Conservation (phyloP, 768 basidiomycete species). For the Sporobolomyces pararoseus region DNA sequence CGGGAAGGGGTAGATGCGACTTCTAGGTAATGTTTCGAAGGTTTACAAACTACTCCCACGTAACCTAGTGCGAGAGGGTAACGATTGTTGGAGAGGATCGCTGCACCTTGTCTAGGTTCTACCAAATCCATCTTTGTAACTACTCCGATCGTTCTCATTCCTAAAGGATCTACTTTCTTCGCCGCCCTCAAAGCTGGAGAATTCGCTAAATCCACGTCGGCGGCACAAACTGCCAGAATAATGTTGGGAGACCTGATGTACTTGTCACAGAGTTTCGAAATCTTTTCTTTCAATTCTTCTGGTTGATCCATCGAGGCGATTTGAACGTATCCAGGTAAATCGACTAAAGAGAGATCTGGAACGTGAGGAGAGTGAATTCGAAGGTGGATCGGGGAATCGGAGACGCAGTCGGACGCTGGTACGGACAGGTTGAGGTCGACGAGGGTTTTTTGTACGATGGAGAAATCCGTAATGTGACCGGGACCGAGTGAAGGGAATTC, state of each 20-base stretch:
- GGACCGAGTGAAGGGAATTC: slow-evolving; percentile 83
- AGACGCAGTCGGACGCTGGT: slow-evolving; percentile 81
- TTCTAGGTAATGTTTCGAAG: slow-evolving; percentile 47
- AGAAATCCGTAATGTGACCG: slow-evolving; percentile 84
- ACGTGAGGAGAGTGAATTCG: slow-evolving; percentile 93
- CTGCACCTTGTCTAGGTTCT: slow-evolving; percentile 71
- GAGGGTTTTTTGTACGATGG: slow-evolving; percentile 84
- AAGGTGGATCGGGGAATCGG: slow-evolving; percentile 91
- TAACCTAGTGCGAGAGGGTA: slow-evolving; percentile 98
- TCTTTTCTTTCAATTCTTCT: slow-evolving; percentile 87
- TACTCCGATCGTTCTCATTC: slow-evolving; percentile 91
- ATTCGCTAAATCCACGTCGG: slow-evolving; percentile 97
- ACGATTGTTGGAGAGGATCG: slow-evolving; percentile 77
- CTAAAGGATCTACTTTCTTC: slow-evolving; percentile 88
- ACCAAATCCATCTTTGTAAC: slow-evolving; percentile 99
- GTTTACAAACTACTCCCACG: slow-evolving; percentile 90
- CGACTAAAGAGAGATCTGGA: slow-evolving; percentile 94
- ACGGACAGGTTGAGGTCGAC: slow-evolving; percentile 94
- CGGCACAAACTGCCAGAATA: slow-evolving; percentile 96
- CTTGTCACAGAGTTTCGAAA: slow-evolving; percentile 79
- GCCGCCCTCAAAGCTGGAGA: slow-evolving; percentile 91
- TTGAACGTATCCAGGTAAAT: slow-evolving; percentile 95
- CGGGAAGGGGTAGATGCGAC: slow-evolving; percentile 6
- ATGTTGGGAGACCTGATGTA: slow-evolving; percentile 99
- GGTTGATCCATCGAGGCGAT: slow-evolving; percentile 93